Base-by-base conservation (phyloP, 441 rosid genomes). In the Melastoma candidum region DNA sequence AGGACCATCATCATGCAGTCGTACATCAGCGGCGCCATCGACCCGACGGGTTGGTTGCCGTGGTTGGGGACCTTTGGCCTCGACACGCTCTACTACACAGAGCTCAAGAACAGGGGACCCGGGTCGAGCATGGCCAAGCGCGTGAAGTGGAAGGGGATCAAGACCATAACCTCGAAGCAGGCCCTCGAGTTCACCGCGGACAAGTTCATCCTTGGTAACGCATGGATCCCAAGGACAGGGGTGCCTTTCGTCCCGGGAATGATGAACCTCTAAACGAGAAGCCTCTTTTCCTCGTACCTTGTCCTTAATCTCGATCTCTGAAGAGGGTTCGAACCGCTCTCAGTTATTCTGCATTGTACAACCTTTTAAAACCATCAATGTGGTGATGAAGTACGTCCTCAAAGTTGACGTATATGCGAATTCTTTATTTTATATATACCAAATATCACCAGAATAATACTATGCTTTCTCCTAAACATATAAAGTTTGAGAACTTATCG, bases 71-170 rank as follows among this genome's bases (percentile, higher is more conserved):
- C 58, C 5, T 67, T 69, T 4, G 85, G 64, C 5, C 77, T 83
- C 1, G 45, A 84, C 49, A 87, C 97, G 24, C 54, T 71, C 36
- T 73, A 24, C 22, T 90, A 78, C 11, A 68, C 77, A 0, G 97
- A 90, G 75, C 73, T 59, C 52, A 25, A 63, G 25, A 84, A 84
- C 61, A 57, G 62, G 44, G 97, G 96, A 39, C 69, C 83, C n/a
- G 95, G 97, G 9, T 67, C 97, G 0, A 59, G 1, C 10, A 57
- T 39, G 43, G 43, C 70, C 0, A 27, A 47, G 3, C 74, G 88
- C 54, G 98, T 77, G 3, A 70, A 36, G 2, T 87, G 95, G 96
- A 68, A 59, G 4, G 90, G 95, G 0, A 48, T 81, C 36, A 79
- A 64, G 74, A 74, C 52, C 53, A 27, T 81, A 0, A 13, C 61